Base-by-base conservation (phyloP, 2,329 filamentous ascomycete species). In the Lecanoromycetidae sp. region DNA sequence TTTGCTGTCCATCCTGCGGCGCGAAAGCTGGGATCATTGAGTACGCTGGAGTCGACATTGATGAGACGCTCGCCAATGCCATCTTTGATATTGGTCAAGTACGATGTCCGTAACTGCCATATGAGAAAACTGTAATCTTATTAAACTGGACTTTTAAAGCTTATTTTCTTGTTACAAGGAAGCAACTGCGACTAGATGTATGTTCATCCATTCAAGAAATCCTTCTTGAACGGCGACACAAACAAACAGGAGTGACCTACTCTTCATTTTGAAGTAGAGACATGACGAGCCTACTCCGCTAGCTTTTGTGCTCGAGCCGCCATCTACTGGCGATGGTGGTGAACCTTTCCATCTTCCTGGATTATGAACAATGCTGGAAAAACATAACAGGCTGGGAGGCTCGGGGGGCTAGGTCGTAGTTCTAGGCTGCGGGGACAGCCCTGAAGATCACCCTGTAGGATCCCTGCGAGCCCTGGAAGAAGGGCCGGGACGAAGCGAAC, bases 21-120 rank as follows among this genome's bases (percentile, higher is more conserved):
- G 53, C 77, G 75, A 58, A 81, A 81, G 15, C 76, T 76, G 17
- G 76, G 74, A 36, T 77, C 76, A 58, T 80, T 81, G 44, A 82
- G 66, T 30, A 80, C 70, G 33, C 72, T 70, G 25, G 76, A 70
- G 58, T 81, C 78, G 55, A 82, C 71, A 51, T 72, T 79, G 62
- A 82, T 81, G 44, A 82, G 66, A 34, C 78, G 71, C 59, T 82
- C 78, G 52, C 77, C 77, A 33, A 80, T 75, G 50, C 77, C 78
- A 59, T 82, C 78, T 60, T 79, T 79, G 56, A 78, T 79, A 39
- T 72, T 69, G 25, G 72, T 72, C 17, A 82, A 71, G 57, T 80
- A 82, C 30, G 76, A 76, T 15, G 77, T 78, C 48, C 78, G 76
- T 33, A 82, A 67, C 58, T 79, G 76, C 69, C 79, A 82, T 50